These are phyloP conservation scores for Entomophthora muscae DNA, from an alignment of 371 early-diverging fungal species.

Conservation along the genomic window DNA sequence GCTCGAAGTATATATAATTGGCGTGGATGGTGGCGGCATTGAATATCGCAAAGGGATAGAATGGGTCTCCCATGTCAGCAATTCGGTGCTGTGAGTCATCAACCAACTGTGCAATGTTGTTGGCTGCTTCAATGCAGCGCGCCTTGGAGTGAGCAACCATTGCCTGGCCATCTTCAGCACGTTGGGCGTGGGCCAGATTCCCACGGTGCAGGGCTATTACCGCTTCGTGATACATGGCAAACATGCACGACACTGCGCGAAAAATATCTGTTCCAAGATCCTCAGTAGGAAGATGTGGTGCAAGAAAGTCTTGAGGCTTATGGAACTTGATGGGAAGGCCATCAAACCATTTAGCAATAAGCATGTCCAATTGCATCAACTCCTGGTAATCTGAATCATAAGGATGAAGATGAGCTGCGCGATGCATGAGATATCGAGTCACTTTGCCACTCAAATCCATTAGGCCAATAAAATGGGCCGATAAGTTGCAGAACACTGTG, in stretches of 20 bases:
- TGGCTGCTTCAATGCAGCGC: not conserved
- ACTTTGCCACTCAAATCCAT: conserved; percentile 6
- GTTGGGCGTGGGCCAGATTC: conserved; percentile 6
- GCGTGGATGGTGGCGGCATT: conserved; percentile 9
- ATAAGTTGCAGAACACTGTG: conserved; percentile 5
- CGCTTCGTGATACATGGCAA: conserved; percentile 4
- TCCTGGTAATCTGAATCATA: conserved; percentile 3
- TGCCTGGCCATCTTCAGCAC: not conserved
- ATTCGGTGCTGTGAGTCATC: not conserved
- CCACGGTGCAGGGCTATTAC: conserved; percentile 6
- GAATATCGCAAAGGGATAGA: conserved; percentile 1
- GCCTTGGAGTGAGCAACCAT: not conserved
- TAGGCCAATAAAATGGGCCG: conserved; percentile 5
- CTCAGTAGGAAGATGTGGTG: not conserved
- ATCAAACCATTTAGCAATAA: not conserved
- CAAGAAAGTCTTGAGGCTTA: conserved; percentile 1
- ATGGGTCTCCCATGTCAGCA: conserved; percentile 4
- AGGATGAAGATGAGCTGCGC: not conserved
- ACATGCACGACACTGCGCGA: conserved; percentile 4
- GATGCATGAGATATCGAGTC: conserved; percentile 1
- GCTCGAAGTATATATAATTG: not conserved
- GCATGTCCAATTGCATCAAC: not conserved
- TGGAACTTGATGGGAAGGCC: not conserved
- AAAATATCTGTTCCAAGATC: not conserved
- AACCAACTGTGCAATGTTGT: not conserved